phyloP scores from a whole-genome alignment of 2,329 filamentous ascomycete species.

The Xylariaceae sp. region DNA sequence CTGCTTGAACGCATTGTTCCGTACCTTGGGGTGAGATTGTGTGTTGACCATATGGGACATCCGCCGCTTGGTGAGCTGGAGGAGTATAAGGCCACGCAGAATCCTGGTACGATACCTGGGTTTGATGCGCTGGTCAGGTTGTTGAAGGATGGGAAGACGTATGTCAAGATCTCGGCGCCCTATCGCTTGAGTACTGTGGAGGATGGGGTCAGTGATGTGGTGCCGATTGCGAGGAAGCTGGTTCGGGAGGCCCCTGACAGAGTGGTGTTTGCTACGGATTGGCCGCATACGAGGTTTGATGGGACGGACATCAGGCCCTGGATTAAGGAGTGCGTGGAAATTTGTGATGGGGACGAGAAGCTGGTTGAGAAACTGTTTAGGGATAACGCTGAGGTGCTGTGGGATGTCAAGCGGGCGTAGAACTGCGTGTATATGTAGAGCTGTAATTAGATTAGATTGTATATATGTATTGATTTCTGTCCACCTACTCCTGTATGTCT shows the following conservation, averaged over 20 bases:
- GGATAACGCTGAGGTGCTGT: constrained; percentile 51
- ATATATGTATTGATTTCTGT: too few relatives aligned
- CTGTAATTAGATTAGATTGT: too few relatives aligned
- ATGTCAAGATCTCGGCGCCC: constrained; percentile 55
- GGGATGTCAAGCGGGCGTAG: constrained; percentile 15
- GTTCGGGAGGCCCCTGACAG: constrained; percentile 38
- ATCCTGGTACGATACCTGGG: constrained; percentile 45
- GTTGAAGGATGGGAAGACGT: constrained; percentile 44
- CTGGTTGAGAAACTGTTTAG: constrained; percentile 50
- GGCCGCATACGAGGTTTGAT: constrained; percentile 61
- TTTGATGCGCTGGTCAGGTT: constrained; percentile 47
- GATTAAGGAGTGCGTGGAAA: constrained; percentile 47
- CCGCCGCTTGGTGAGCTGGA: constrained; percentile 35
- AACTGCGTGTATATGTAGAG: neutral
- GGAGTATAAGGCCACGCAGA: constrained; percentile 14
- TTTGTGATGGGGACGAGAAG: constrained; percentile 46
- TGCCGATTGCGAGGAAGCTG: constrained; percentile 47
- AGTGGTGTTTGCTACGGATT: constrained; percentile 58
- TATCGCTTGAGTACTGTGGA: constrained; percentile 49
- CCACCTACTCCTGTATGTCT: too few relatives aligned
- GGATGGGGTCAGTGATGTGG: constrained; percentile 39
- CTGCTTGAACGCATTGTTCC: constrained; percentile 46
- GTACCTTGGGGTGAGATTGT: constrained; percentile 47
- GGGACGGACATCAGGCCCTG: constrained; percentile 53
- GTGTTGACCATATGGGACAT: constrained; percentile 57